Evolutionary conservation across 345 rosid genomes (phyloP).

Genomic region (Bretschneidera sinensis): DNA sequence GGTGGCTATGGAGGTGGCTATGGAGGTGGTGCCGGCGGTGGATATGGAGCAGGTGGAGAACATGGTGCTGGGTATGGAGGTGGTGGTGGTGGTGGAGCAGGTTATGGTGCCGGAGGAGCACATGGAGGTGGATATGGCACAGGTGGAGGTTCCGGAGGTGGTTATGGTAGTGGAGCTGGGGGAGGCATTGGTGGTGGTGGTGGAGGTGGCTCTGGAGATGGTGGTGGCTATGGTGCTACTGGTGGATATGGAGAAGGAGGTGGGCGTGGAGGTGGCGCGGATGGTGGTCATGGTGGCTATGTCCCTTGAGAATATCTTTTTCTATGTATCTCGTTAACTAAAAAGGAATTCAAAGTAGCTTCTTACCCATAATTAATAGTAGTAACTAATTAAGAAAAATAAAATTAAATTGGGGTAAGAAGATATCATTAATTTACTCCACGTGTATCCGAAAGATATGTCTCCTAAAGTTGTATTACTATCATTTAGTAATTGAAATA

Average conservation of each 20-base stretch:
- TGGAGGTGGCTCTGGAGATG: constrained; percentile 24
- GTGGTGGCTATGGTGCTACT: constrained; percentile 16
- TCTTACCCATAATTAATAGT: too few species aligned
- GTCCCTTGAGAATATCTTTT: constrained; percentile 19
- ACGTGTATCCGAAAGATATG: too few species aligned
- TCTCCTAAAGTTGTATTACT: too few species aligned
- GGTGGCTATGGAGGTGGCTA: constrained; percentile 27
- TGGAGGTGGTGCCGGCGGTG: constrained; percentile 26
- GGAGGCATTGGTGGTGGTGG: constrained; percentile 23
- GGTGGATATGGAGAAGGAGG: constrained; percentile 18
- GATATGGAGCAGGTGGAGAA: constrained; percentile 18
- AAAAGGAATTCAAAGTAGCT: too few species aligned
- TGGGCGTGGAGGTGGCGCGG: constrained; percentile 28
- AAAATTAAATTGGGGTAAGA: too few species aligned
- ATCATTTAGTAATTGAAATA: too few species aligned
- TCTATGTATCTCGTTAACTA: too few species aligned
- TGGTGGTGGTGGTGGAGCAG: constrained; percentile 30
- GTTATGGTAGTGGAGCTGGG: constrained; percentile 15
- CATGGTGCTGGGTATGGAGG: constrained; percentile 30
- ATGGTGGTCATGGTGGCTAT: constrained; percentile 37
- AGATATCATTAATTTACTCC: too few species aligned
- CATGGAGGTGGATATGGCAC: constrained; percentile 31
- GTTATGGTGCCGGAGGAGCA: constrained; percentile 31
- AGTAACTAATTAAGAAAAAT: too few species aligned
- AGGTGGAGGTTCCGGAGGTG: constrained; percentile 35